Evolutionary conservation across 2,329 filamentous ascomycete species (phyloP), one percentile per base, ranked within the genome.

Genomic region (Mariannaea sp.): DNA sequence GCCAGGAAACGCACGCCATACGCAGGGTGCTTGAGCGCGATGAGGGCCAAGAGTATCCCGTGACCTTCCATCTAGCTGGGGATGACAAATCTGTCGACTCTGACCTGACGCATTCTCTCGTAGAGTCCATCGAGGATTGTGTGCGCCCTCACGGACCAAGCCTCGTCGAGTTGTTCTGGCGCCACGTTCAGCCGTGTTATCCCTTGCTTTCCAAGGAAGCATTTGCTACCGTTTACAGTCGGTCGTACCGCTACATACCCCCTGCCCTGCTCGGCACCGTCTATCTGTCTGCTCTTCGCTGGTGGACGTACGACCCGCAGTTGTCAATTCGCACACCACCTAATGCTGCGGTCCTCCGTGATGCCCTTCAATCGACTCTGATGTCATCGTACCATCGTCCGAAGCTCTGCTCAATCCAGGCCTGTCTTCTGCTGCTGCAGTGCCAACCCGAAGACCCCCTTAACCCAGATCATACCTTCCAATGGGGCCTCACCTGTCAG

Each of bases 1-100:
- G 77, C 19, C 71, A 88, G 46, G 77, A 88, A 59, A 81, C 83
- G 43, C 75, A 87, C 39, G 86, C 85, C 68, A 87, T 86, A 64
- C 71, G 78, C 13, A 75, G 79, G 19, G 76, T 82, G n/a, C 68
- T 81, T 4, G 77, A 81, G 65, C 81, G 81, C 61, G 78, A 77
- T 26, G 61, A 65, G 10, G 62, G 61, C 12, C 62, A 67, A 46
- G 68, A 69, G 45, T 70, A 69, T 43, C 68, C 68, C 17, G 53
- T 70, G 32, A 69, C 65, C 5, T 70, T 70, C 56, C 68, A 70
- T n/a, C 58, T 70, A 55, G 68, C 65, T 36, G 59, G 61, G n/a
- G 67, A 71, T 45, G 59, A 65, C 20, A 68, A 67, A 47, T 67
- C 68, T 14, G 47, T 68, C 17, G 65, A 66, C 8, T 58, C 59